Evolutionary conservation across 352 stramenopile genomes (phyloP).

Genomic region (Pythium rishiriense): DNA sequence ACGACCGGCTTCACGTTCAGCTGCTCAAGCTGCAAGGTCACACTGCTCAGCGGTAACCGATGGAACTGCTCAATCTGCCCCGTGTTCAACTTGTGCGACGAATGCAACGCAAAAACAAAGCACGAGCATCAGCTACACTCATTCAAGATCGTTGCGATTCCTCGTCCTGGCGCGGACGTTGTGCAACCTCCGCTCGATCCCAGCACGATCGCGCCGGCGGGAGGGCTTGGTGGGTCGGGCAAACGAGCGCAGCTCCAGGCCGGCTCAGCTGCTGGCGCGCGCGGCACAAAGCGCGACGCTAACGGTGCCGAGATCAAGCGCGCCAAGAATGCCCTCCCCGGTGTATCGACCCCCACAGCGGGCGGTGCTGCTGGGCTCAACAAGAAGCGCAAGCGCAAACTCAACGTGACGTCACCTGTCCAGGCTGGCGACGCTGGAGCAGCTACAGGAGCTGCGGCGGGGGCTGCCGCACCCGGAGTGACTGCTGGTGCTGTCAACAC

Average conservation of each 20-base stretch:
- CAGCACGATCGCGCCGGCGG: constrained; percentile 24
- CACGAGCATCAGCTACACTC: constrained; percentile 92
- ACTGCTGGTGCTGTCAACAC: not conserved
- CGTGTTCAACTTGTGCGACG: constrained; percentile 95
- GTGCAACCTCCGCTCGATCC: constrained; percentile 27
- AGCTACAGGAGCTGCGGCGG: not conserved
- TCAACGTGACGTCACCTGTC: constrained; percentile 44
- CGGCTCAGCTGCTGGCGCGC: constrained; percentile 5
- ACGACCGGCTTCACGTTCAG: constrained; percentile 97
- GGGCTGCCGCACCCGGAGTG: too few species aligned
- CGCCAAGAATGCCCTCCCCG: constrained; percentile 19
- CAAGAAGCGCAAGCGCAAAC: constrained; percentile 70
- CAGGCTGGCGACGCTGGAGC: constrained; percentile 11
- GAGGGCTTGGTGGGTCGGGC: constrained; percentile 20
- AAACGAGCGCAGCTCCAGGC: constrained; percentile 35
- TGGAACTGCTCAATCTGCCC: constrained; percentile 96
- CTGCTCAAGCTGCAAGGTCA: constrained; percentile 93
- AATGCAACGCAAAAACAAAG: constrained; percentile 92
- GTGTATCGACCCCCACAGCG: constrained; percentile 14
- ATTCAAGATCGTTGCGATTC: constrained; percentile 92
- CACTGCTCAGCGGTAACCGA: constrained; percentile 93
- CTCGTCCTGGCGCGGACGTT: constrained; percentile 55
- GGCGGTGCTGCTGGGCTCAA: constrained; percentile 24
- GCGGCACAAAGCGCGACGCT: constrained; percentile 35
- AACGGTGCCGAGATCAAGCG: constrained; percentile 32